These are phyloP conservation scores for Medicago ruthenica DNA, from an alignment of 306 rosid genomes.

Conservation along the genomic window DNA sequence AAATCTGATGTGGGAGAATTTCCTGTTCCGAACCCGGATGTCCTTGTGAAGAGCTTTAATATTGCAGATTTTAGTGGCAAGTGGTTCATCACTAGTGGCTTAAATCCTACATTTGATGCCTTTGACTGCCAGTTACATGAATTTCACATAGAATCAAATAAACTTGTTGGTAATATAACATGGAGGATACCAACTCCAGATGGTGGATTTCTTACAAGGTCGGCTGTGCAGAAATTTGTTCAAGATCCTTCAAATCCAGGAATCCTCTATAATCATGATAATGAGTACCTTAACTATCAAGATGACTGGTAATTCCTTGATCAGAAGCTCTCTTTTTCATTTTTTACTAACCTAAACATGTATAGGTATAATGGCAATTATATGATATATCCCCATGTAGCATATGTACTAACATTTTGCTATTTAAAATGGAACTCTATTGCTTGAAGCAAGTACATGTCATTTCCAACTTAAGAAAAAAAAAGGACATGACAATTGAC, in stretches of 20 bases:
- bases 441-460: conserved; percentile 32
- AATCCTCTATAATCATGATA: conserved; percentile 87
- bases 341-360: conserved; percentile 19
- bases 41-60: conserved; percentile 76
- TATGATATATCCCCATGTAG: background rate
- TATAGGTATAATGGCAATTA: conserved; percentile 17
- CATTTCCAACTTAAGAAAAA: conserved; percentile 12
- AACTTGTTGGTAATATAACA: conserved; percentile 77
- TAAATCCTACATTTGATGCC: conserved; percentile 82
- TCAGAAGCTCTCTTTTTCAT: background rate
- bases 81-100: conserved; percentile 92
- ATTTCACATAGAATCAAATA: conserved; percentile 70
- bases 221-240: conserved; percentile 77
- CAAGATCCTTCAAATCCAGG: conserved; percentile 90
- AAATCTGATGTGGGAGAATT: conserved; percentile 97
- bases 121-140: conserved; percentile 94
- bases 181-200: conserved; percentile 93
- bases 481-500: background rate
- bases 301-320: conserved; percentile 81
- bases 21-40: conserved; percentile 80
- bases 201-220: conserved; percentile 83
- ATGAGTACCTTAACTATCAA: conserved; percentile 94
- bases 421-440: conserved; percentile 3
- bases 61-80: conserved; percentile 80
- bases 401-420: background rate